Base-by-base conservation (phyloP, 805 yeast genomes). In the Peterozyma toletana region DNA sequence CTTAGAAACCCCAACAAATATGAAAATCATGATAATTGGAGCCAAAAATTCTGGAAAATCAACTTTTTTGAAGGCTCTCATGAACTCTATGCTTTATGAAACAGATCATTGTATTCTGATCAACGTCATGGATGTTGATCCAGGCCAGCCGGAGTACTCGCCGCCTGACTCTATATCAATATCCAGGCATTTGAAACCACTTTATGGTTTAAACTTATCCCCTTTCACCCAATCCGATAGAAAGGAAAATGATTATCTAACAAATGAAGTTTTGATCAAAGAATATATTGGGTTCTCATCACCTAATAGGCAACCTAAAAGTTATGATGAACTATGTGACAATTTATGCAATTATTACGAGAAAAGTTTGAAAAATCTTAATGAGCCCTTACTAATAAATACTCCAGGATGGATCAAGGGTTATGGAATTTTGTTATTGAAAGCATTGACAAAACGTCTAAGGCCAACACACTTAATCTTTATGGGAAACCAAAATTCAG, bases 321-420 rank as follows among this genome's bases (percentile, higher is more conserved):
- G 71, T 35, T 89, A 86, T 54, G 55, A 59, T 33, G 56, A 67
- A 3, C 59, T 86, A 15, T 56, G 74, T 9, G 51, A 55, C 2
- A 55, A 56, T 11, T 74, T 44, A 11, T 40, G 41, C 29, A 34
- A 62, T 30, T 52, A 50, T 30, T 50, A 52, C 18, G 59, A 62
- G 44, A 67, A 27, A 34, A 66, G 0, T 27, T 38, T 3, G 11
- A 39, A 9, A 47, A 48, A 27, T 47, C 50, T 41, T 53, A 54
- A 40, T 50, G 65, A 43, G 16, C 72, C 66, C 13, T 60, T 88
- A 3, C 58, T 89, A 1, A 70, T 90, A 3, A 89, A 89, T 53
- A 77, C 90, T 1, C 91, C 96, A 0, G 96, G 96, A 0, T 89
- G 96, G 96, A 75, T 88, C 30, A 86, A 85, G 59, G 97, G 96